Evolutionary conservation across 345 rosid species (phyloP), one percentile per base, ranked within the genome.

Genomic region (Aquilaria sinensis): DNA sequence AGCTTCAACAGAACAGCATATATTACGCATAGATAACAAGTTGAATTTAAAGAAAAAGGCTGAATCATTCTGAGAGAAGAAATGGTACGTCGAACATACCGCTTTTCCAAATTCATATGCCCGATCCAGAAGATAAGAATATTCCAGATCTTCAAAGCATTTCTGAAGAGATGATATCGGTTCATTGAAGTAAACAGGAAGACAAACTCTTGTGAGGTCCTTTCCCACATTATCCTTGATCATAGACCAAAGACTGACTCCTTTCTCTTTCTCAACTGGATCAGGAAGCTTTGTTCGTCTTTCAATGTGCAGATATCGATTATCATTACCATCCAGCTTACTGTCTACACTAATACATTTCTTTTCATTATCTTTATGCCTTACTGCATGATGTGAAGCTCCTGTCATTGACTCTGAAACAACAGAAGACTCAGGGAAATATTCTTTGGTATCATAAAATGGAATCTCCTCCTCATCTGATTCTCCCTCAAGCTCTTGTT

Each of bases 141-240:
- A 94, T 78, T 94, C 99, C 63, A 94, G 74, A 70, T 94, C 99
- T 81, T 94, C 99, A 12, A 85, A 94, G 64, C 97, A 94, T 57
- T 90, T 94, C 71, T 94, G 99, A 71, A 94, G 99, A 61, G 99
- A 88, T 53, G 99, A 94, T 69, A 90, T 85, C 29, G 99, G 99
- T 70, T 94, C 99, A 53, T 94, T 94, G 67, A 94, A 94, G 80
- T 83, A 94, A 58, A 94, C 99, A 46, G 99, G 97, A 56, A 94
- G 96, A 68, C 99, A 94, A 68, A 94, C 96, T 75, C 97, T 78
- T 10, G 96, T 81, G 47, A 94, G 92, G 82, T 94, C 99, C 76
- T 94, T 94, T 59, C 99, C 99, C 60, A 90, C 99, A 53, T 88
- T 90, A 84, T 94, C 99, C 75, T 94, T 94, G 74, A 90, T 94